These are phyloP conservation scores for Pestalotiopsis sp. DNA, from an alignment of 2,329 filamentous ascomycete genomes.

Conservation along the genomic window DNA sequence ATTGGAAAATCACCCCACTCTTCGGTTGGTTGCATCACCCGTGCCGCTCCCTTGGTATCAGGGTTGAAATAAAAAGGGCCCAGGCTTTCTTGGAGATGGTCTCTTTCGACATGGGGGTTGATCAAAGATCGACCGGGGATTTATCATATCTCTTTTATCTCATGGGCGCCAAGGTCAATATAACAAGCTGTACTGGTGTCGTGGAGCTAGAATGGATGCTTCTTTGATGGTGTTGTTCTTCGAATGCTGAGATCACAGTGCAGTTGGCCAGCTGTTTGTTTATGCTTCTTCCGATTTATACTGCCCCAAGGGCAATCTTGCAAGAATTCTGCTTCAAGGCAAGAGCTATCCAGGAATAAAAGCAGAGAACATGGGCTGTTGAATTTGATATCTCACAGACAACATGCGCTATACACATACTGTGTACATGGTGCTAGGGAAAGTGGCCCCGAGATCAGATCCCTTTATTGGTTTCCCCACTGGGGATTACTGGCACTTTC, in stretches of 20 bases:
- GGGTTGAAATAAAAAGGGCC: background rate
- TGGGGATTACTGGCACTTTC: background rate
- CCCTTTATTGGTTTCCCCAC: background rate
- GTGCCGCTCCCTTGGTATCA: background rate
- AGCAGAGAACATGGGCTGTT: too few species aligned
- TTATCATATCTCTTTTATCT: background rate
- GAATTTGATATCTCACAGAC: background rate
- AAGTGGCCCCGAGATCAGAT: background rate
- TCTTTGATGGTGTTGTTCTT: too few species aligned
- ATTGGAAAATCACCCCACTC: background rate
- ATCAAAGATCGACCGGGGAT: background rate
- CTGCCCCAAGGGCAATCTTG: too few species aligned
- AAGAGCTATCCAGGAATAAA: too few species aligned
- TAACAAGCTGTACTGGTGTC: too few species aligned
- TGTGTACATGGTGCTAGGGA: background rate
- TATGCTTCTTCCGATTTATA: too few species aligned
- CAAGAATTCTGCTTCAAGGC: too few species aligned
- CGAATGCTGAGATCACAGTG: too few species aligned
- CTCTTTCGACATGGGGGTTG: background rate
- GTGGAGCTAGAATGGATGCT: too few species aligned
- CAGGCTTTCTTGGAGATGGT: background rate
- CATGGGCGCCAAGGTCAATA: background rate
- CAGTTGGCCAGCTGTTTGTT: too few species aligned
- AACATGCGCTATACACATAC: background rate
- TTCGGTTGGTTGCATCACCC: background rate